Evolutionary conservation across 805 yeast genomes (phyloP).

Genomic region (Candida ovalis): DNA sequence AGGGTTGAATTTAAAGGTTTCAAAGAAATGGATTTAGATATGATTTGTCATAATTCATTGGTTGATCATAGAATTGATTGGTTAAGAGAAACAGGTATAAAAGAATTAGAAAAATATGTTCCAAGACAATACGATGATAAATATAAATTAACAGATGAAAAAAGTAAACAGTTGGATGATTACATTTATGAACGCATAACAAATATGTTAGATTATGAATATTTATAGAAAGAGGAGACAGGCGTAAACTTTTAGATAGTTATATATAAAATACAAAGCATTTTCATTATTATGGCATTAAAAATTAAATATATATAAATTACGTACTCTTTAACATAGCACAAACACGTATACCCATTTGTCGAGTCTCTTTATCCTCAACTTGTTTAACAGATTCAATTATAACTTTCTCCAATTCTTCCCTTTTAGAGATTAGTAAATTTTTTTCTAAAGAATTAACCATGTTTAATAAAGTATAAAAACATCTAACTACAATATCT

Average conservation of each 20-base stretch:
- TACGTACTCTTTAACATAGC: background rate
- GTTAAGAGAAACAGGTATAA: slow-evolving; percentile 18
- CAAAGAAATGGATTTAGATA: slow-evolving; percentile 13
- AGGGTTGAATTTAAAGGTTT: slow-evolving; percentile 18
- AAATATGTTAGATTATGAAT: background rate
- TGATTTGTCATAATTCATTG: slow-evolving; percentile 18
- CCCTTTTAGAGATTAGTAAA: background rate
- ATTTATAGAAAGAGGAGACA: background rate
- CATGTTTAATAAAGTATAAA: slow-evolving; percentile 20
- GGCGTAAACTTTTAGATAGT: no score
- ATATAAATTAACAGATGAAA: slow-evolving; percentile 3
- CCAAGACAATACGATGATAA: background rate
- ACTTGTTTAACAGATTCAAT: slow-evolving; percentile 2
- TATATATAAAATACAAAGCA: background rate
- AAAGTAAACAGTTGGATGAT: slow-evolving; percentile 5
- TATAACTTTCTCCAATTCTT: slow-evolving; percentile 4
- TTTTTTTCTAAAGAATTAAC: slow-evolving; percentile 3
- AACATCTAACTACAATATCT: slow-evolving; percentile 21
- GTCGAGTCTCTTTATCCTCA: slow-evolving; percentile 9
- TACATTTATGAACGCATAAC: slow-evolving; percentile 6
- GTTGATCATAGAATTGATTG: slow-evolving; percentile 24
- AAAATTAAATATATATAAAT: background rate
- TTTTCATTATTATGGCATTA: background rate
- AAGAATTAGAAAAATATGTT: slow-evolving; percentile 1
- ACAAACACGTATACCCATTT: slow-evolving; percentile 7